Evolutionary conservation across 1,139 yeast genomes (phyloP).

Genomic region (Candida labiduridarum): DNA sequence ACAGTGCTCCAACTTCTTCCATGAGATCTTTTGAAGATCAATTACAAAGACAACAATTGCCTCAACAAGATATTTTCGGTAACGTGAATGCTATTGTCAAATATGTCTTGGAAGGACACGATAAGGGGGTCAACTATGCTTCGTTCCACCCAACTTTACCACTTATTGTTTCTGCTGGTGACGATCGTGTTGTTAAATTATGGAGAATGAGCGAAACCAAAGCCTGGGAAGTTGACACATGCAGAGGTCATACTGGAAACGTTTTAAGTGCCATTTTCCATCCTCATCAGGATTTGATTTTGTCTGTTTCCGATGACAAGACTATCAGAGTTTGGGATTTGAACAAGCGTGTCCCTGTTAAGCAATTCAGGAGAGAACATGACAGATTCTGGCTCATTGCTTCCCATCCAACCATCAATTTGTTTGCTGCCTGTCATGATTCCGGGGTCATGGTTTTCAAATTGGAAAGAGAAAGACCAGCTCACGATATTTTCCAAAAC

Average conservation of each 20-base stretch:
- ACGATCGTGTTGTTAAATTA: slow-evolving; percentile 89
- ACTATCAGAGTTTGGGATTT: slow-evolving; percentile 98
- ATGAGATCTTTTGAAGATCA: slow-evolving; percentile 75
- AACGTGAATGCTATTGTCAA: slow-evolving; percentile 93
- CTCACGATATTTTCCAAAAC: slow-evolving; percentile 71
- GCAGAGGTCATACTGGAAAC: slow-evolving; percentile 95
- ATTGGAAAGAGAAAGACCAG: slow-evolving; percentile 96
- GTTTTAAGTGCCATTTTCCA: slow-evolving; percentile 90
- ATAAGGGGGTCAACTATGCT: slow-evolving; percentile 98
- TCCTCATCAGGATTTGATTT: slow-evolving; percentile 88
- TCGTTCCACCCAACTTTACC: slow-evolving; percentile 97
- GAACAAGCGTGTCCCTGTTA: slow-evolving; percentile 89
- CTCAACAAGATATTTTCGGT: slow-evolving; percentile 92
- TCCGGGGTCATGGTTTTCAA: slow-evolving; percentile 98
- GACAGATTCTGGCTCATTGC: slow-evolving; percentile 95
- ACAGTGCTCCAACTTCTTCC: slow-evolving; percentile 74
- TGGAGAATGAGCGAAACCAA: slow-evolving; percentile 99
- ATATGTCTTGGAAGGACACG: slow-evolving; percentile 96
- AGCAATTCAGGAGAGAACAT: slow-evolving; percentile 90
- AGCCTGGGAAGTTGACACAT: slow-evolving; percentile 99
- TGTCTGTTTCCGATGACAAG: slow-evolving; percentile 95
- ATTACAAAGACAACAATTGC: slow-evolving; percentile 68
- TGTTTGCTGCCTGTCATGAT: slow-evolving; percentile 97
- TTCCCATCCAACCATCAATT: slow-evolving; percentile 84
- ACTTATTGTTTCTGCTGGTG: slow-evolving; percentile 93